Percentiles rank a stretch among this genome's conserved stretches.
Evolutionary conservation across 345 rosid genomes (phyloP).

Genomic region (Brassica incana): DNA sequence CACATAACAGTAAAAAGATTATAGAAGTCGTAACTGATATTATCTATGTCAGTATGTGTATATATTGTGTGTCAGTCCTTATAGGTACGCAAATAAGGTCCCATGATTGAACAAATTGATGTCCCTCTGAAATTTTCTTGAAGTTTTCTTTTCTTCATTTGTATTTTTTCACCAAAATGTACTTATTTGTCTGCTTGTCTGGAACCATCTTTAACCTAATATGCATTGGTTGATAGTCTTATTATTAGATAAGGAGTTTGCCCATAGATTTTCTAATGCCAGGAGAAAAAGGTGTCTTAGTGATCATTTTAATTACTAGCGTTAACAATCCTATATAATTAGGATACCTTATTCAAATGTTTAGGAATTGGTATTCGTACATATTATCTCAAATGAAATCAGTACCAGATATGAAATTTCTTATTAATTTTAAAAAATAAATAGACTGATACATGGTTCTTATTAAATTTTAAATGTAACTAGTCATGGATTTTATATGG

Average conservation of each 20-base stretch:
- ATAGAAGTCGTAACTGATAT: not conserved
- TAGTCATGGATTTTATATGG: not conserved
- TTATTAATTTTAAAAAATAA: not conserved
- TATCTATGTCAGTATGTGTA: not conserved
- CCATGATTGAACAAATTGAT: constrained; percentile 5
- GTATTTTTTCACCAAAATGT: not conserved
- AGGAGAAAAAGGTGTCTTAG: not conserved
- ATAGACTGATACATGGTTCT: not conserved
- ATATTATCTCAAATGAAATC: not conserved
- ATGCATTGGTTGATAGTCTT: not conserved
- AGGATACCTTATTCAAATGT: not conserved
- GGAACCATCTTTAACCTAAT: not conserved
- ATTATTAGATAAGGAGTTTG: not conserved
- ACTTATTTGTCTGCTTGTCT: constrained; percentile 1
- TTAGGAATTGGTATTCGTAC: not conserved
- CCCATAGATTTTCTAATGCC: not conserved
- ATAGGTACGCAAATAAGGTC: not conserved
- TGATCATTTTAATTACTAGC: not conserved
- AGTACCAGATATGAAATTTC: not conserved
- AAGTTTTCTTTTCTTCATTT: not conserved
- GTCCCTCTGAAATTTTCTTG: not conserved
- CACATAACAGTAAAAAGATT: not conserved
- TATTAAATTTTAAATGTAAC: not conserved
- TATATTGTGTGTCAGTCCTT: not conserved
- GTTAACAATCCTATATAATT: not conserved